Evolutionary conservation across 495 filamentous ascomycete genomes (phyloP).

Genomic region (Astrothelium macrocarpum): DNA sequence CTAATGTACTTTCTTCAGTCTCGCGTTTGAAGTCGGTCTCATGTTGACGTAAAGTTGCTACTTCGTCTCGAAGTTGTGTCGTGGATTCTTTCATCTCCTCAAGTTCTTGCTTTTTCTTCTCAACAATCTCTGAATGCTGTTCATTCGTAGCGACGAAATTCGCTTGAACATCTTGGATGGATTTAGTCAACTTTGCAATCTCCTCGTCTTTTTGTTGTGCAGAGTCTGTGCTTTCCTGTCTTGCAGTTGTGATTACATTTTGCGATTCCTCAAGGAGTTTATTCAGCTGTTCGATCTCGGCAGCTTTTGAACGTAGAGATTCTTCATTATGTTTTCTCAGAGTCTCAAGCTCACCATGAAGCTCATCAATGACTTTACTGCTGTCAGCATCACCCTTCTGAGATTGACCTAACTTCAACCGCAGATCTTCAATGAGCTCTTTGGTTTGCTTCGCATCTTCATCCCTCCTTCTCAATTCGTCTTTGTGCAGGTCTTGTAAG

Average conservation of each 20-base stretch:
- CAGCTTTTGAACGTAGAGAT: background rate
- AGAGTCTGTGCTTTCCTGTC: background rate
- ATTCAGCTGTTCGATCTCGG: background rate
- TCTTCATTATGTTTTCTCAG: background rate
- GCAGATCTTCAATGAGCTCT: background rate
- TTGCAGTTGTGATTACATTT: background rate
- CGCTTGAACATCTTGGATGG: background rate
- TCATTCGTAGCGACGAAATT: background rate
- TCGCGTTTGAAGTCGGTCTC: slow-evolving; percentile 1
- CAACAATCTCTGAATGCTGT: background rate
- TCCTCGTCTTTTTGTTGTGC: background rate
- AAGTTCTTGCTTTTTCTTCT: background rate
- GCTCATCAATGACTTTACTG: background rate
- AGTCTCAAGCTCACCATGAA: background rate
- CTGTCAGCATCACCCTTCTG: slow-evolving; percentile 1
- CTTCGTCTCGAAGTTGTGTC: background rate
- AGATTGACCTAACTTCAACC: background rate
- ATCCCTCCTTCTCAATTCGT: background rate
- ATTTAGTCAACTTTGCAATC: background rate
- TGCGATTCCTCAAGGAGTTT: background rate
- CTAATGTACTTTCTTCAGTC: background rate
- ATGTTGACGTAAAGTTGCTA: background rate
- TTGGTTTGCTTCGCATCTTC: background rate
- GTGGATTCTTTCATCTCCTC: background rate
- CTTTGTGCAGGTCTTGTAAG: background rate